Evolutionary conservation across 2,329 filamentous ascomycete species (phyloP).

Genomic region (Trichoderma pleuroti): DNA sequence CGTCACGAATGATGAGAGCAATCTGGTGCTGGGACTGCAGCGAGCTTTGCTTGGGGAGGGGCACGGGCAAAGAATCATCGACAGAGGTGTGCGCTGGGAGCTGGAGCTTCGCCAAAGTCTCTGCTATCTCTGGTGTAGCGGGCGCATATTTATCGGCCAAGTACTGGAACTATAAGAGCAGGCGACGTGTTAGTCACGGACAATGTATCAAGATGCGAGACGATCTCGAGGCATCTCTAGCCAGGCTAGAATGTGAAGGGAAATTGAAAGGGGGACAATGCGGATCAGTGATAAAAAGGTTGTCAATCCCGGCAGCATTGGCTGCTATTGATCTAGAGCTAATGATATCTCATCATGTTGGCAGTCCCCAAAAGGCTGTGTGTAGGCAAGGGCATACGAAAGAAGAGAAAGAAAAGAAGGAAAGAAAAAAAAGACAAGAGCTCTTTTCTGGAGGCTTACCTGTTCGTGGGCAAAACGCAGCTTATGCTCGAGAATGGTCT

Average conservation of each 20-base stretch:
- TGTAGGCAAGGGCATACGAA: not conserved
- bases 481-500: slow-evolving; percentile 64
- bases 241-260: slow-evolving; percentile 25
- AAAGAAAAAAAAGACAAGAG: slow-evolving; percentile 13
- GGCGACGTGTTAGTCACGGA: not conserved
- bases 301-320: slow-evolving; percentile 57
- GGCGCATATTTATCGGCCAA: slow-evolving; percentile 66
- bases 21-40: slow-evolving; percentile 49
- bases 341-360: slow-evolving; percentile 49
- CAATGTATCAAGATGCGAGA: not conserved
- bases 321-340: slow-evolving; percentile 84
- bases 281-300: slow-evolving; percentile 30
- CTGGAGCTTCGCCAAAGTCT: slow-evolving; percentile 64
- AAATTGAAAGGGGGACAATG: slow-evolving; percentile 16
- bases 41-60: slow-evolving; percentile 48
- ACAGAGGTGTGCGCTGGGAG: slow-evolving; percentile 53
- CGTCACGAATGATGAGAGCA: slow-evolving; percentile 62
- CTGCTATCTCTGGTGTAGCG: slow-evolving; percentile 61
- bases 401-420: slow-evolving; percentile 12
- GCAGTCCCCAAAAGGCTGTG: slow-evolving; percentile 17
- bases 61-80: slow-evolving; percentile 49
- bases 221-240: not conserved
- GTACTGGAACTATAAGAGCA: slow-evolving; percentile 53
- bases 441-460: slow-evolving; percentile 44
- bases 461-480: slow-evolving; percentile 64